phyloP scores from a whole-genome alignment of 768 basidiomycete genomes.

The Crepidotus variabilis region DNA sequence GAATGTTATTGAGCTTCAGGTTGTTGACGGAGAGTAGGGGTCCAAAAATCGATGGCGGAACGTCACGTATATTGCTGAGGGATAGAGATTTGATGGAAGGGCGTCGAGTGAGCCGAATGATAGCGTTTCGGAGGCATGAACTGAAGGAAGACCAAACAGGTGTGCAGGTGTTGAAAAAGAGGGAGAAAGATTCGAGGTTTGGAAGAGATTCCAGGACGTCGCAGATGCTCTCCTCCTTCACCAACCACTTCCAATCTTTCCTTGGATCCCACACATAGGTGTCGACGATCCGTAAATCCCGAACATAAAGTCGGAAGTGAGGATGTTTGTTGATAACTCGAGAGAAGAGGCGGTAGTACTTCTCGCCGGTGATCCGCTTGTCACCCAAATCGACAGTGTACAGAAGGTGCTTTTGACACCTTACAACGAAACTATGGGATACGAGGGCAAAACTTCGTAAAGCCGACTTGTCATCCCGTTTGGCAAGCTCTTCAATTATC shows the following conservation, averaged over 20 bases:
- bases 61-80: conserved; percentile 11
- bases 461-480: conserved; percentile 8
- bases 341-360: conserved; percentile 16
- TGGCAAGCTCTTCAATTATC: conserved; percentile 15
- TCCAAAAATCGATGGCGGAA: conserved; percentile 17
- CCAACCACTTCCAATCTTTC: conserved; percentile 16
- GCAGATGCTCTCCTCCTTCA: conserved; percentile 16
- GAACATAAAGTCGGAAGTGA: conserved; percentile 9
- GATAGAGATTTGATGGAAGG: conserved; percentile 8
- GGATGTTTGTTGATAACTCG: conserved; percentile 7
- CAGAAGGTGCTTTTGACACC: conserved; percentile 16
- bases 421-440: conserved; percentile 9
- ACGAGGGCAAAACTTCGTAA: conserved; percentile 10
- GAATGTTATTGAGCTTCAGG: conserved; percentile 12
- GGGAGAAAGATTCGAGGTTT: conserved; percentile 9
- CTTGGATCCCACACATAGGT: conserved; percentile 17
- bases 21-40: conserved; percentile 9
- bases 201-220: conserved; percentile 14
- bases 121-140: conserved; percentile 12
- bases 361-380: conserved; percentile 16
- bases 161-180: conserved; percentile 13
- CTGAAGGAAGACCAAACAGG: conserved; percentile 15
- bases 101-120: conserved; percentile 12
- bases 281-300: conserved; percentile 19
- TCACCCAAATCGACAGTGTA: conserved; percentile 20